Evolutionary conservation across 495 filamentous ascomycete species (phyloP).

Genomic region (Xylaria palmicola): DNA sequence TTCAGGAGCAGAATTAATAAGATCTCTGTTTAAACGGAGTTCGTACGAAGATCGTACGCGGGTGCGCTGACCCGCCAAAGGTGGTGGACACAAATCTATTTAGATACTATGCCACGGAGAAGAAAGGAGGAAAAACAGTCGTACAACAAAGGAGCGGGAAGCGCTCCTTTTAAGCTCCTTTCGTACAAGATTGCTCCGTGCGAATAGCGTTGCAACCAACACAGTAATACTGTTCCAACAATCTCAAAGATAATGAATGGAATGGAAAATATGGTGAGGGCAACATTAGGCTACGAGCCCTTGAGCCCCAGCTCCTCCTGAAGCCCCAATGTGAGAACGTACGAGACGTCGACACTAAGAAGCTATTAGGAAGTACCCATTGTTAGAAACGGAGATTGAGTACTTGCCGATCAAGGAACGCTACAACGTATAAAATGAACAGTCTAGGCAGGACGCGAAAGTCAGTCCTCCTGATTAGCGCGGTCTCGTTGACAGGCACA

Average conservation of each 20-base stretch:
- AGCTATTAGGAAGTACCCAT: conserved; percentile 71
- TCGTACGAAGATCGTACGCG: too few relatives aligned
- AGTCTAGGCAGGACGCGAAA: conserved; percentile 73
- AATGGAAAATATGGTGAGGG: conserved; percentile 81
- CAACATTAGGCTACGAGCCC: conserved; percentile 66
- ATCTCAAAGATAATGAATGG: conserved; percentile 78
- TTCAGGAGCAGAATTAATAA: conserved; percentile 83
- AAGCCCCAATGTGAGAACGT: conserved; percentile 60
- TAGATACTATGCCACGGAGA: too few relatives aligned
- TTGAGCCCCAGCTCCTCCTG: conserved; percentile 57
- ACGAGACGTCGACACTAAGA: conserved; percentile 69
- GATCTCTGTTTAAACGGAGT: too few relatives aligned
- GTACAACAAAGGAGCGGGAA: too few relatives aligned
- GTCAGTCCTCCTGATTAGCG: conserved; percentile 58
- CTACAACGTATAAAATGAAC: conserved; percentile 74
- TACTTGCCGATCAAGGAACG: conserved; percentile 54
- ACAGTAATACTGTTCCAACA: too few relatives aligned
- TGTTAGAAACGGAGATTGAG: conserved; percentile 48
- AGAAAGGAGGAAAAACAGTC: too few relatives aligned
- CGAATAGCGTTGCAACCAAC: too few relatives aligned
- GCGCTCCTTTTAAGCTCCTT: too few relatives aligned
- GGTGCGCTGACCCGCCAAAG: too few relatives aligned
- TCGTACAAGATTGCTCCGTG: too few relatives aligned
- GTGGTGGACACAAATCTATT: too few relatives aligned
- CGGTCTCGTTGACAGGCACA: background rate